Conservation (phyloP, 1,139 yeast species). For the Yamadazyma oceani region DNA sequence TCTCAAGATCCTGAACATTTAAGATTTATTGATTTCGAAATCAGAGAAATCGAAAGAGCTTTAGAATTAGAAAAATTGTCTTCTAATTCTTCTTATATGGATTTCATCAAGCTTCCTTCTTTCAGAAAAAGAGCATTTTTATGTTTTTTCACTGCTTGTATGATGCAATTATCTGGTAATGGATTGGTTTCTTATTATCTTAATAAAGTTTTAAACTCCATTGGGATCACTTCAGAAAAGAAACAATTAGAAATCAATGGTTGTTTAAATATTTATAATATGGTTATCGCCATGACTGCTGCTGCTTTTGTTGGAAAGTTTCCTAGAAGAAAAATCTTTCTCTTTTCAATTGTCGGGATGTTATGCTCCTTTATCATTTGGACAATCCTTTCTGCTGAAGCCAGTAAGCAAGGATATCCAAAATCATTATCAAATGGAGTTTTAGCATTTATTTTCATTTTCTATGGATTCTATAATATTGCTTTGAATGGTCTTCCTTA, state of each 20-base stretch:
- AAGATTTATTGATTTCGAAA: slow-evolving; percentile 42
- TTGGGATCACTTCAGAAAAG: slow-evolving; percentile 45
- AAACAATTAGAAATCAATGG: slow-evolving; percentile 52
- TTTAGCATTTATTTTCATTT: slow-evolving; percentile 45
- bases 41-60: slow-evolving; percentile 42
- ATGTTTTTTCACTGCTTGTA: slow-evolving; percentile 28
- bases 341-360: slow-evolving; percentile 35
- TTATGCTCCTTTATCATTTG: slow-evolving; percentile 35
- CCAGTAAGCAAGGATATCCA: slow-evolving; percentile 30
- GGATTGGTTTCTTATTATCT: slow-evolving; percentile 53
- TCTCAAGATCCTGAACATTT: slow-evolving; percentile 20
- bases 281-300: slow-evolving; percentile 32
- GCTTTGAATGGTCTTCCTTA: slow-evolving; percentile 41
- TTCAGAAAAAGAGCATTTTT: slow-evolving; percentile 48
- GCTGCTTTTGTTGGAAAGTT: slow-evolving; percentile 30
- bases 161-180: slow-evolving; percentile 52
- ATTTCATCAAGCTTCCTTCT: slow-evolving; percentile 33
- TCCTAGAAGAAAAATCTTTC: slow-evolving; percentile 46
- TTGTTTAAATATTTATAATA: slow-evolving; percentile 39
- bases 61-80: slow-evolving; percentile 31
- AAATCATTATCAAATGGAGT: slow-evolving; percentile 37
- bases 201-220: slow-evolving; percentile 44
- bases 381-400: slow-evolving; percentile 37
- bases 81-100: slow-evolving; percentile 28
- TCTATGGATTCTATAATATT: slow-evolving; percentile 32